Evolutionary conservation across 352 stramenopile species (phyloP).

Genomic region (Phytophthora pisi): DNA sequence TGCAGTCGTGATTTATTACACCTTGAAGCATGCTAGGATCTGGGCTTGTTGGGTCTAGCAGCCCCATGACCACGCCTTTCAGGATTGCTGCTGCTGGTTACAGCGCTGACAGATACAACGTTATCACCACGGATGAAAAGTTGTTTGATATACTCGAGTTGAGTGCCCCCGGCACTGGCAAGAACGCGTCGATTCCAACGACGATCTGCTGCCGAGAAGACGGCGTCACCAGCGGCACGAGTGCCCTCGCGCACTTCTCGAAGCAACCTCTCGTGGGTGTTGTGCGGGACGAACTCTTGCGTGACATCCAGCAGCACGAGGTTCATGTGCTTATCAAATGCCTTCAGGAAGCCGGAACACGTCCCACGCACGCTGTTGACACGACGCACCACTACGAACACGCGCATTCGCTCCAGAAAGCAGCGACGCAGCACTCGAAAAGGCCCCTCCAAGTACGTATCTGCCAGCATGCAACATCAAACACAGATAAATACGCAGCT

Average conservation of each 20-base stretch:
- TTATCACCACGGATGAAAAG: conserved; percentile 94
- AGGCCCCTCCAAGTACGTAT: conserved; percentile 84
- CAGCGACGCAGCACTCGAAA: conserved; percentile 84
- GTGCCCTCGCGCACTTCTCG: conserved; percentile 42
- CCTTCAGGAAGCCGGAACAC: conserved; percentile 91
- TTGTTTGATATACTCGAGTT: conserved; percentile 74
- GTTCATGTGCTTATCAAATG: conserved; percentile 97
- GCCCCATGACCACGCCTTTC: neutral
- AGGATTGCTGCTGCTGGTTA: conserved; percentile 29
- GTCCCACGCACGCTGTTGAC: conserved; percentile 92
- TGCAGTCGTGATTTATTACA: conserved; percentile 13
- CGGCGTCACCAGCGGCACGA: conserved; percentile 18
- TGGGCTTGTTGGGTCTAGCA: conserved; percentile 10
- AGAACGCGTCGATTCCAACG: conserved; percentile 50
- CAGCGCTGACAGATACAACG: conserved; percentile 77
- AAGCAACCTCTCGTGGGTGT: conserved; percentile 38
- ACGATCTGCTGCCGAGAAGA: conserved; percentile 58
- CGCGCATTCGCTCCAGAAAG: conserved; percentile 77
- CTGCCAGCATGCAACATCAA: conserved; percentile 23
- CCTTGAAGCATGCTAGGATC: conserved; percentile 21
- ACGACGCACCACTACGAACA: conserved; percentile 89
- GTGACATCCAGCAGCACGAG: conserved; percentile 91
- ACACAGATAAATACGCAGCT: neutral
- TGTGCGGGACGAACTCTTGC: conserved; percentile 65
- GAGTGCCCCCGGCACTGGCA: conserved; percentile 28